These are phyloP conservation scores for Spergularia azorica DNA, from an alignment of 179 eudicot species.

Conservation along the genomic window DNA sequence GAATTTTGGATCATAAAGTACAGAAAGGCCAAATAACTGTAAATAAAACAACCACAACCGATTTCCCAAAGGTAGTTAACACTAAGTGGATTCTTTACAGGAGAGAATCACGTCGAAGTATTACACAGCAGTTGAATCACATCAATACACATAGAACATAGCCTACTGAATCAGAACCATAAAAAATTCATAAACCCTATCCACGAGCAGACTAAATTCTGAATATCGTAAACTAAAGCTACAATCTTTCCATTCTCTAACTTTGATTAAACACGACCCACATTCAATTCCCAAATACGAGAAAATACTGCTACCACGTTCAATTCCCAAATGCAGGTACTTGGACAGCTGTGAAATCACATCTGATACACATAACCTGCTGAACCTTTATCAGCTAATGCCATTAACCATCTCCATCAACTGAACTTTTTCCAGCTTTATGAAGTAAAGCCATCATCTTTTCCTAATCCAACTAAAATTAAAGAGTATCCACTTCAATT, in stretches of 20 bases:
- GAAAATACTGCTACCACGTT: not conserved
- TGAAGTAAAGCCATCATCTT: constrained; percentile 16
- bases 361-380: too few species aligned
- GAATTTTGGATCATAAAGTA: not conserved
- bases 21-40: not conserved
- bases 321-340: not conserved
- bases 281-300: not conserved
- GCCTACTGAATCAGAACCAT: too few species aligned
- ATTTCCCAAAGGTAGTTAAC: not conserved
- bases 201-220: too few species aligned
- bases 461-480: not conserved
- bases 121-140: too few species aligned
- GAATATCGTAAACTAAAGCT: not conserved
- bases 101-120: too few species aligned
- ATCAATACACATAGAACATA: too few species aligned
- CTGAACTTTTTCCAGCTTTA: not conserved
- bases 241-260: not conserved
- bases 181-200: too few species aligned
- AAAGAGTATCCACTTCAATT: not conserved
- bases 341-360: not conserved
- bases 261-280: not conserved
- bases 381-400: too few species aligned
- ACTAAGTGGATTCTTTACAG: too few species aligned
- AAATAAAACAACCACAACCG: not conserved
- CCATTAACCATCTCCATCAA: not conserved